A percentile compares a stretch with the other conserved stretches of the same genome.
phyloP scores from a whole-genome alignment of 1,284 basidiomycete genomes.

The Phylloboletellus chloephorus region DNA sequence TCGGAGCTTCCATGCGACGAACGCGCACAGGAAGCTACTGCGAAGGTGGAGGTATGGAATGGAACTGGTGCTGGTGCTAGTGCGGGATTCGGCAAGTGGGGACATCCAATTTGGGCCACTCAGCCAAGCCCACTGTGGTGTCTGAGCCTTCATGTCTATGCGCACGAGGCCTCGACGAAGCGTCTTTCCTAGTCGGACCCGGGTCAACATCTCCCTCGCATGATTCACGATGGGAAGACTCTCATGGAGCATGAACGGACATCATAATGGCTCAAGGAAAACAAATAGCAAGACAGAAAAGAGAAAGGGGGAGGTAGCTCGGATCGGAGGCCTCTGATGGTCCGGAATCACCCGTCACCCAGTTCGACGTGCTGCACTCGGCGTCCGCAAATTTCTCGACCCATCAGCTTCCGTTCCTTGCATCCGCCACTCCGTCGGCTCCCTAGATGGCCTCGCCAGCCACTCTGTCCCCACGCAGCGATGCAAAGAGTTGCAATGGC shows the following conservation, averaged over 20 bases:
- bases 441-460: too few species aligned
- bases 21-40: slow-evolving; percentile 51
- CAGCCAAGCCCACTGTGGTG: too few species aligned
- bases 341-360: too few species aligned
- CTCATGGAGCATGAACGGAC: too few species aligned
- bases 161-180: slow-evolving; percentile 49
- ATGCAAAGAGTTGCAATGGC: slow-evolving; percentile 7
- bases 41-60: slow-evolving; percentile 30
- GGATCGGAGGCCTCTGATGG: slow-evolving; percentile 3
- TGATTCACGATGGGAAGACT: neutral
- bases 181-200: slow-evolving; percentile 43
- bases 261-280: neutral
- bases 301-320: neutral
- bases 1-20: slow-evolving; percentile 51
- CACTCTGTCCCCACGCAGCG: too few species aligned
- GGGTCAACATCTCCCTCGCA: slow-evolving; percentile 21
- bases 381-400: too few species aligned
- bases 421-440: slow-evolving; percentile 4
- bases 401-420: slow-evolving; percentile 3
- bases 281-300: neutral
- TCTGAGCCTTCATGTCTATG: slow-evolving; percentile 25
- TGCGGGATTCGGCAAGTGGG: slow-evolving; percentile 2
- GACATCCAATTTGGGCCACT: too few species aligned
- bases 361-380: too few species aligned
- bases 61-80: slow-evolving; percentile 1